Conservation (phyloP, 2,329 filamentous ascomycete genomes). For the Fusarium sulawesiense region DNA sequence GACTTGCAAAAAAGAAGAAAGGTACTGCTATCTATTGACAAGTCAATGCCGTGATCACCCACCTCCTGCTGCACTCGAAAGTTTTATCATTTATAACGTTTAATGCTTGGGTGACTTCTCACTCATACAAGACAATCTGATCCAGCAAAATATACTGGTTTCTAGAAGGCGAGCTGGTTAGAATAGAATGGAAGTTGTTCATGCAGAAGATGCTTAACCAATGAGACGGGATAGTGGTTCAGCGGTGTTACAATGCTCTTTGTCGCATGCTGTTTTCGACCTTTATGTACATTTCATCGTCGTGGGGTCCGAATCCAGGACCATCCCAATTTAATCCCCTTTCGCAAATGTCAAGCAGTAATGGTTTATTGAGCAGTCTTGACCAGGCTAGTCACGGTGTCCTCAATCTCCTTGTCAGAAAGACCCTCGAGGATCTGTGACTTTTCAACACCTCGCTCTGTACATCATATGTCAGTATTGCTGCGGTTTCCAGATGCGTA, state of each 20-base stretch:
- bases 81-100: background rate
- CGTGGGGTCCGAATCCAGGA: slow-evolving; percentile 4
- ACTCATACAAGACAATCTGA: background rate
- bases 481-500: background rate
- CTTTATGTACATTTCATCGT: slow-evolving; percentile 45
- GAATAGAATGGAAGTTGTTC: background rate
- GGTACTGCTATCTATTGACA: no score
- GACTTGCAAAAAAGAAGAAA: background rate
- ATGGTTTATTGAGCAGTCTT: slow-evolving; percentile 50
- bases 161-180: background rate
- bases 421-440: slow-evolving; percentile 68
- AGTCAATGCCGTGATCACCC: background rate
- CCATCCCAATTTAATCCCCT: slow-evolving; percentile 3
- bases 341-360: slow-evolving; percentile 1
- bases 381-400: slow-evolving; percentile 66
- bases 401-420: slow-evolving; percentile 71
- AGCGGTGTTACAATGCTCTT: slow-evolving; percentile 41
- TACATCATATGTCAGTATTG: slow-evolving; percentile 18
- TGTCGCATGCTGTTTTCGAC: slow-evolving; percentile 37
- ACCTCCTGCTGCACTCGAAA: no score
- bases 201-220: background rate
- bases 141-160: no score
- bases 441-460: slow-evolving; percentile 68
- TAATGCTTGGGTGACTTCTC: background rate
- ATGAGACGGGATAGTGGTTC: background rate